phyloP scores from a whole-genome alignment of 257 asterid species.

The Mentha longifolia region DNA sequence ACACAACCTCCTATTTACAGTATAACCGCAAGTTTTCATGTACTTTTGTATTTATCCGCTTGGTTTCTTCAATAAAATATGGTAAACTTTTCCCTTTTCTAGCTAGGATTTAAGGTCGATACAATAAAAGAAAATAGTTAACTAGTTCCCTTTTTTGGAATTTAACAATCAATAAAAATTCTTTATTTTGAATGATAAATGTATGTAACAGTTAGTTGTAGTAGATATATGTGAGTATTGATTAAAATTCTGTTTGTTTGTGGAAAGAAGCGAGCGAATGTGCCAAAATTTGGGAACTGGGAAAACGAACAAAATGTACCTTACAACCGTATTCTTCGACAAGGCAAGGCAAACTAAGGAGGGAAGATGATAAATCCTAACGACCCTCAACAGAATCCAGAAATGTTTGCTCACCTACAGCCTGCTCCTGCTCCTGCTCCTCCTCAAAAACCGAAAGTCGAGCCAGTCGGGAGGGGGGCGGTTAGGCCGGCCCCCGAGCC shows the following conservation, averaged over 20 bases:
- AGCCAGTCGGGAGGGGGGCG: conserved; percentile 43
- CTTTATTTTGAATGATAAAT: no score
- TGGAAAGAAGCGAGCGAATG: conserved; percentile 47
- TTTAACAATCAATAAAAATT: no score
- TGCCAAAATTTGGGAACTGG: conserved; percentile 69
- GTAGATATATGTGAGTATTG: no score
- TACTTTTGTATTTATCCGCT: conserved; percentile 4
- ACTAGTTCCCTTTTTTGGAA: no score
- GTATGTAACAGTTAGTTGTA: no score
- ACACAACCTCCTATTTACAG: background rate
- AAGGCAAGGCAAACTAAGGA: conserved; percentile 72
- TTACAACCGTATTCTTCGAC: conserved; percentile 73
- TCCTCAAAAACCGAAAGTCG: conserved; percentile 35
- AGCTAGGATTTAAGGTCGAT: no score
- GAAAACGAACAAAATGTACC: conserved; percentile 61
- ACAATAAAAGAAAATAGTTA: background rate
- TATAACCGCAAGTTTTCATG: background rate
- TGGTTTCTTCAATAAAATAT: background rate
- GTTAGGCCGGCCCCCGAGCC: conserved; percentile 45
- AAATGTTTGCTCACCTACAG: conserved; percentile 42
- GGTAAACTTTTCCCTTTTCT: background rate
- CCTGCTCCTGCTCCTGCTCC: conserved; percentile 33
- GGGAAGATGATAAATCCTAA: conserved; percentile 80
- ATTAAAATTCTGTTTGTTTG: background rate
- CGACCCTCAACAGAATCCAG: conserved; percentile 74